Evolutionary conservation across 2,329 filamentous ascomycete genomes (phyloP), one percentile per base, ranked within the genome.

Genomic region (Dothiorella sarmentorum): DNA sequence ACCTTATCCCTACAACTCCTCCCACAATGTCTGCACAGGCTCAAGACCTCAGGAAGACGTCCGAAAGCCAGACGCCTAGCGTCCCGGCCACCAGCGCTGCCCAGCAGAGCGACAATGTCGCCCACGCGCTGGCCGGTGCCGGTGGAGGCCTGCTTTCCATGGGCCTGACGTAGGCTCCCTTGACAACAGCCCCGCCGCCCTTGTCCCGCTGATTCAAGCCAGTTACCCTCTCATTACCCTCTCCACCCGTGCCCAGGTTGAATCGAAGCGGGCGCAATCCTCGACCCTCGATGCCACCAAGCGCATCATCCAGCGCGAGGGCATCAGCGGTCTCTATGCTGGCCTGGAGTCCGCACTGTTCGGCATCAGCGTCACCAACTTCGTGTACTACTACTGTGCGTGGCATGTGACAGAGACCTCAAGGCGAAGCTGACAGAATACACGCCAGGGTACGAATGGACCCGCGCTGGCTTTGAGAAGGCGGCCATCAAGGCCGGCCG

Each of bases 291-390:
- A 90, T 65, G 91, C 94, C 29, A 86, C 94, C 61, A 85, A 86
- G 67, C 85, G 86, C 68, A 97, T 99, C 71, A 83, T 99, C 63
- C 88, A 92, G 66, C 89, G 94, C 66, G 94, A 99, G 76, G 94
- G 94, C 67, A 78, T 97, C 59, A 79, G 84, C 2, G 94, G 94
- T 29, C 85, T 99, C 33, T 99, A 97, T 73, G 87, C 94, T 6
- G 94, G 94, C 40, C 85, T 99, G 61, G 91, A 96, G 74, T 95
- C 90, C 62, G 94, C 94, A 53, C 82, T 99, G 44, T 97, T 99
- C 75, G 94, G 94, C 73, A 97, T 99, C 79, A 94, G 89, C 75
- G 87, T 99, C 66, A 99, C 94, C 68, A 99, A 99, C 80, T 99
- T 99, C 73, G 93, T 99, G 47, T 99, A 99, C 82, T 99, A 99